These are phyloP conservation scores for Vigna angularis DNA, from an alignment of 306 rosid genomes.

Conservation along the genomic window DNA sequence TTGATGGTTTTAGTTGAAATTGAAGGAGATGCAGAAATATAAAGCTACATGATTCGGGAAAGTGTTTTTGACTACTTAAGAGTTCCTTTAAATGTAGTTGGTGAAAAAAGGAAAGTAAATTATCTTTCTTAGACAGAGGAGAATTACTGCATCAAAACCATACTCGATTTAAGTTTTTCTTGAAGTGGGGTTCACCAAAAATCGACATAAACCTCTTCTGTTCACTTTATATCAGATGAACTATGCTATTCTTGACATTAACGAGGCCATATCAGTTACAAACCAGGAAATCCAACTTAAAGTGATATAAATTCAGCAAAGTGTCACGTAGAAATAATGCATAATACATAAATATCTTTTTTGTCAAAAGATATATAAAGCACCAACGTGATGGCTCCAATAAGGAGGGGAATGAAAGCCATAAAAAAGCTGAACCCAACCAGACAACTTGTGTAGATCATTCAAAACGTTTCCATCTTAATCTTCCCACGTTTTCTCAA, in stretches of 20 bases:
- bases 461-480: constrained; percentile 43
- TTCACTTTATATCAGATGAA: constrained; percentile 21
- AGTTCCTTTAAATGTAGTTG: constrained; percentile 25
- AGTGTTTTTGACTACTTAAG: constrained; percentile 25
- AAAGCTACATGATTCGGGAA: constrained; percentile 1
- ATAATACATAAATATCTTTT: constrained; percentile 24
- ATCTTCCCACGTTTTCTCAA: constrained; percentile 45
- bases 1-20: constrained; percentile 1
- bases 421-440: constrained; percentile 46
- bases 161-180: constrained; percentile 27
- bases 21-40: constrained; percentile 25
- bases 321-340: constrained; percentile 29
- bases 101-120: constrained; percentile 20
- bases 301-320: constrained; percentile 36
- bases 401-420: constrained; percentile 38
- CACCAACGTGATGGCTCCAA: constrained; percentile 39
- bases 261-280: constrained; percentile 25
- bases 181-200: constrained; percentile 36
- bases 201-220: constrained; percentile 19
- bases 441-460: constrained; percentile 45
- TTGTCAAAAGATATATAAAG: constrained; percentile 11
- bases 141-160: constrained; percentile 26
- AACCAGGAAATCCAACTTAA: constrained; percentile 41
- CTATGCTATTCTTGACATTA: constrained; percentile 12
- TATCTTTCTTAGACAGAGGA: constrained; percentile 16